Conservation (phyloP, 495 filamentous ascomycete genomes). For the Niebla homalea region DNA sequence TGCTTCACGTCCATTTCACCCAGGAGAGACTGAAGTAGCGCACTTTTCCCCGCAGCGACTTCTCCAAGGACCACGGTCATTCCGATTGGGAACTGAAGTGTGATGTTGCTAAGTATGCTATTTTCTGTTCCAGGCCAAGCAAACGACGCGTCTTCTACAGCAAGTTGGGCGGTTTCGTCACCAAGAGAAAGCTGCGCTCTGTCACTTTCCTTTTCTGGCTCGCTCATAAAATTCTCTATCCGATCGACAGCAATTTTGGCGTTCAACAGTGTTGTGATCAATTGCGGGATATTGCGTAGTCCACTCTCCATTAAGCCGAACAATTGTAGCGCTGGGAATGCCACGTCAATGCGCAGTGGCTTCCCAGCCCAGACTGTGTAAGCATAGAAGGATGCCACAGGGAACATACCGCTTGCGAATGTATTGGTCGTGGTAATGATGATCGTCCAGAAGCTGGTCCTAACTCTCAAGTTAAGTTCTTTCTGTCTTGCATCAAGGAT, state of each 20-base stretch:
- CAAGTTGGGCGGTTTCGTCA: slow-evolving; percentile 4
- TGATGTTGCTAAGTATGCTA: slow-evolving; percentile 50
- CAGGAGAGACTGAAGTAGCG: slow-evolving; percentile 61
- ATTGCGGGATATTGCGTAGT: slow-evolving; percentile 53
- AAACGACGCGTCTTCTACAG: slow-evolving; percentile 55
- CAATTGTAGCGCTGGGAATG: slow-evolving; percentile 69
- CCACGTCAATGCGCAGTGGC: slow-evolving; percentile 58
- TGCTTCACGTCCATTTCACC: slow-evolving; percentile 59
- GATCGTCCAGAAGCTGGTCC: slow-evolving; percentile 46
- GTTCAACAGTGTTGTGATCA: slow-evolving; percentile 61
- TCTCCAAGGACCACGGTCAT: slow-evolving; percentile 57
- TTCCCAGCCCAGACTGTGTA: slow-evolving; percentile 55
- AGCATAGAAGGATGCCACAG: slow-evolving; percentile 63
- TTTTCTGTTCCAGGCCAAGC: slow-evolving; percentile 56
- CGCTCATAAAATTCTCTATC: slow-evolving; percentile 71
- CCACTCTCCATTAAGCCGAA: slow-evolving; percentile 58
- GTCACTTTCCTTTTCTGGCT: slow-evolving; percentile 53
- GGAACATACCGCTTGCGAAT: slow-evolving; percentile 55
- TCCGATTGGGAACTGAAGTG: slow-evolving; percentile 45
- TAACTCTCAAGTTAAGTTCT: slow-evolving; percentile 53
- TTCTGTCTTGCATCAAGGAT: slow-evolving; percentile 57
- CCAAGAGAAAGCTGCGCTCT: slow-evolving; percentile 16
- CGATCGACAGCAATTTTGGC: slow-evolving; percentile 62
- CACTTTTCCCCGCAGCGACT: slow-evolving; percentile 71
- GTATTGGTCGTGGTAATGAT: slow-evolving; percentile 47